phyloP scores from a whole-genome alignment of 305 asterid genomes.

The Solanum aculeatissimum region DNA sequence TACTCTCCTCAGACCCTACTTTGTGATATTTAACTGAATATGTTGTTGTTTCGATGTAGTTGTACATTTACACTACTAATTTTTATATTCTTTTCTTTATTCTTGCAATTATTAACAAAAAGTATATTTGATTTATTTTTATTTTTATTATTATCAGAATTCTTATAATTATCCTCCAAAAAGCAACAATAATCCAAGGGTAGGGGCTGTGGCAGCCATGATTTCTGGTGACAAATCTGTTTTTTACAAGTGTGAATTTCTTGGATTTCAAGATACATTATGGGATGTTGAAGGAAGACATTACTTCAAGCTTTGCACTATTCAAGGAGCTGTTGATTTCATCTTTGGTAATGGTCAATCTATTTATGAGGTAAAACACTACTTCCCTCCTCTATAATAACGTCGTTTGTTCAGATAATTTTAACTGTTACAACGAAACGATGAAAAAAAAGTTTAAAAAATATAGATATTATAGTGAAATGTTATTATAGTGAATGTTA shows the following conservation, averaged over 20 bases:
- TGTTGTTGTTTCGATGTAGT: no score
- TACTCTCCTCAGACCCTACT: no score
- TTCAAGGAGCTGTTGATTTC: slow-evolving; percentile 58
- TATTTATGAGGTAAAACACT: slow-evolving; percentile 36
- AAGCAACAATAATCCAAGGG: neutral
- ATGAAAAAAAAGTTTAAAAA: neutral
- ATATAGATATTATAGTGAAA: neutral
- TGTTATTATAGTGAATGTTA: neutral
- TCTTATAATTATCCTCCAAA: slow-evolving; percentile 31
- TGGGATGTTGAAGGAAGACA: slow-evolving; percentile 62
- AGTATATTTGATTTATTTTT: neutral
- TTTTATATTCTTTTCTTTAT: neutral
- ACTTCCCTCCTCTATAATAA: neutral
- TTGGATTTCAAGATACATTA: slow-evolving; percentile 57
- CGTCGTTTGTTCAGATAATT: neutral
- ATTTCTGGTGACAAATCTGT: slow-evolving; percentile 36
- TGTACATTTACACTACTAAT: neutral
- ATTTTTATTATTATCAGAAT: slow-evolving; percentile 20
- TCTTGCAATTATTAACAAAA: neutral
- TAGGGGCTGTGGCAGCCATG: slow-evolving; percentile 35
- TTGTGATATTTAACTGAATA: no score
- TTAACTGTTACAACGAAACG: neutral
- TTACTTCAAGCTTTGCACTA: slow-evolving; percentile 34
- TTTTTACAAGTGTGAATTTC: slow-evolving; percentile 29
- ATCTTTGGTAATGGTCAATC: slow-evolving; percentile 59